These are phyloP conservation scores for Lycium ferocissimum DNA, from an alignment of 257 asterid genomes.

Conservation along the genomic window DNA sequence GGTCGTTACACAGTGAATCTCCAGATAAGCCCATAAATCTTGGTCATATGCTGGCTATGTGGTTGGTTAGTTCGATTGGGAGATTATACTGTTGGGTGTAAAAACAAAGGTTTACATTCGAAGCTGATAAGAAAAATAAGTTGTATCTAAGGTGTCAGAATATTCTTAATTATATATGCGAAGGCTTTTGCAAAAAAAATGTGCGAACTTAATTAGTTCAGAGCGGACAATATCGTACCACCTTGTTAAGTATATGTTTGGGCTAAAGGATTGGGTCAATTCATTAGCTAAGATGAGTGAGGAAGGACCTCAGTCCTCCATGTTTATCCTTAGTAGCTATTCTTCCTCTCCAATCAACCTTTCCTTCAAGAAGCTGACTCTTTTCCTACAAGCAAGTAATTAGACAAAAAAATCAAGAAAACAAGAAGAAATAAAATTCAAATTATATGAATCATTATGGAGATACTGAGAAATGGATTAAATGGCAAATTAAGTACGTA, in stretches of 20 bases:
- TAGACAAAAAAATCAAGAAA: not conserved
- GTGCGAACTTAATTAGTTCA: not conserved
- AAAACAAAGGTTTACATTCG: too few species aligned
- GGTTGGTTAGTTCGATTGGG: too few species aligned
- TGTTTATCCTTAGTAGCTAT: slow-evolving; percentile 55
- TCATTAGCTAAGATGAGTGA: slow-evolving; percentile 54
- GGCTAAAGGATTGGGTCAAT: too few species aligned
- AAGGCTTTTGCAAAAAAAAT: not conserved
- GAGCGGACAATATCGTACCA: not conserved
- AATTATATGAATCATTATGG: not conserved
- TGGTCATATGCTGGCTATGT: too few species aligned
- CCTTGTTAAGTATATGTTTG: too few species aligned
- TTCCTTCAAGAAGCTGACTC: slow-evolving; percentile 56
- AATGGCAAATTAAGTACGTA: not conserved
- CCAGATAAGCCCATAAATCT: too few species aligned
- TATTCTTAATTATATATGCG: not conserved
- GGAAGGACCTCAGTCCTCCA: slow-evolving; percentile 61
- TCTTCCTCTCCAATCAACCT: slow-evolving; percentile 83
- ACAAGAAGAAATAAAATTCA: not conserved
- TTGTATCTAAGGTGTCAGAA: not conserved
- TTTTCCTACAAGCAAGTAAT: slow-evolving; percentile 49
- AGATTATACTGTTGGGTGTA: too few species aligned
- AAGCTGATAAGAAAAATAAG: not conserved
- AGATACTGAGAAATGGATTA: not conserved
- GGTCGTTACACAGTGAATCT: too few species aligned